Conservation (phyloP, 257 asterid species). For the Ocimum tenuiflorum region DNA sequence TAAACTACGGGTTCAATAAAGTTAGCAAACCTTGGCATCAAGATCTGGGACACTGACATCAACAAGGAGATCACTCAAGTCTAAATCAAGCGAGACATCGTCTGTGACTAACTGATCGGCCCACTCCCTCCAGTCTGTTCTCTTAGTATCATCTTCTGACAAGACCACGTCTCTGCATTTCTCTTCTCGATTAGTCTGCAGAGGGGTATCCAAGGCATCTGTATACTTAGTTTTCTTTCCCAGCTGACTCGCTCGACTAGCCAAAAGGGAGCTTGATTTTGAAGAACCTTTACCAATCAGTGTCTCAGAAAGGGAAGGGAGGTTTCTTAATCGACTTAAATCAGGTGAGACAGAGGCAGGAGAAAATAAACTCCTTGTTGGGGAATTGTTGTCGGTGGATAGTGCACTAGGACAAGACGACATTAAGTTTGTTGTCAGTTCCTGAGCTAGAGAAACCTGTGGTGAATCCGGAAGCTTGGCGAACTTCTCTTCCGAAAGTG, state of each 20-base stretch:
- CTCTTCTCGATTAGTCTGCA: slow-evolving; percentile 38
- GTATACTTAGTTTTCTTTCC: slow-evolving; percentile 29
- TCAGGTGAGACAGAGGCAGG: slow-evolving; percentile 38
- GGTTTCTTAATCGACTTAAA: slow-evolving; percentile 15
- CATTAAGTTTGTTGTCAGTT: slow-evolving; percentile 23
- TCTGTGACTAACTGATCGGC: slow-evolving; percentile 51
- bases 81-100: slow-evolving; percentile 49
- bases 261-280: slow-evolving; percentile 24
- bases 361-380: slow-evolving; percentile 37
- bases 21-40: slow-evolving; percentile 51
- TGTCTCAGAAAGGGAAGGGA: slow-evolving; percentile 36
- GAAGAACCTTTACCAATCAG: slow-evolving; percentile 23
- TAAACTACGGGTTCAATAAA: background rate
- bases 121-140: slow-evolving; percentile 70
- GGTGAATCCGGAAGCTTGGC: slow-evolving; percentile 52
- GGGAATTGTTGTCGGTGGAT: slow-evolving; percentile 25
- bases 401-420: slow-evolving; percentile 31
- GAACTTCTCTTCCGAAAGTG: slow-evolving; percentile 35
- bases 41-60: slow-evolving; percentile 60
- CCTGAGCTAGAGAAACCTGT: slow-evolving; percentile 37
- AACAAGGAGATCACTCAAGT: slow-evolving; percentile 55
- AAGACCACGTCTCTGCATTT: slow-evolving; percentile 25
- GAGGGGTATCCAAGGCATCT: slow-evolving; percentile 21
- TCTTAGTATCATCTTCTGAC: slow-evolving; percentile 34
- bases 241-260: slow-evolving; percentile 18